Evolutionary conservation across 2,329 filamentous ascomycete genomes (phyloP), one percentile per base, ranked within the genome.

Genomic region (Kalmusia sp.): DNA sequence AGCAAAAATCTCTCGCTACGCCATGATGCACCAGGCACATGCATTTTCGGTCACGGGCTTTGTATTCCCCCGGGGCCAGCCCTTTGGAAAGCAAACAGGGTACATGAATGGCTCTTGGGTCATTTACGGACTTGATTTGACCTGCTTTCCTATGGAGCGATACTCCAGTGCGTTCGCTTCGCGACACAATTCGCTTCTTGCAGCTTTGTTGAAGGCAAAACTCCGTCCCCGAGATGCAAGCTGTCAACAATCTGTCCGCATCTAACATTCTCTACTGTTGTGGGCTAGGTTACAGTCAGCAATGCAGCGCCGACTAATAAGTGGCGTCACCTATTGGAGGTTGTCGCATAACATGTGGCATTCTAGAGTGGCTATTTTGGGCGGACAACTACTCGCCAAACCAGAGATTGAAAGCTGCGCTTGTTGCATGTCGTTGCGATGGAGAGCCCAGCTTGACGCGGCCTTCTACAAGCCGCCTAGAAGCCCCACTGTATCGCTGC

Each of bases 311-410:
- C 46, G 43, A 44, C 33, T 15, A 35, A 12, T 30, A 19, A 27
- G 25, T 19, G 39, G 30, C 17, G 22, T 37, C 46, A 24, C 22
- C 46, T 46, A 45, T 46, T 41, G 40, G 49, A 38, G 28, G 33
- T 24, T 15, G 47, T 28, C 35, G 52, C 52, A 54, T 54, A 22
- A 50, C 27, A 33, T 47, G 52, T 46, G 52, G 52, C 38, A 31
- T 21, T 48, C 27, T 25, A 49, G 31, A 24, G 1, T 27, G 38
- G 31, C 48, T 55, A 48, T 48, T 51, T 45, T 39, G 37, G 47
- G 52, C 7, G 34, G 21, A 24, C 46, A 49, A 48, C 37, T 51
- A 51, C 47, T 55, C 52, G 52, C 52, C 52, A 47, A 47, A 9
- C 21, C 24, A 38, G 25, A 35, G 12, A 15, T 28, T 34, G 27